Evolutionary conservation across 257 asterid species (phyloP).

Genomic region (Eustoma russellianum): DNA sequence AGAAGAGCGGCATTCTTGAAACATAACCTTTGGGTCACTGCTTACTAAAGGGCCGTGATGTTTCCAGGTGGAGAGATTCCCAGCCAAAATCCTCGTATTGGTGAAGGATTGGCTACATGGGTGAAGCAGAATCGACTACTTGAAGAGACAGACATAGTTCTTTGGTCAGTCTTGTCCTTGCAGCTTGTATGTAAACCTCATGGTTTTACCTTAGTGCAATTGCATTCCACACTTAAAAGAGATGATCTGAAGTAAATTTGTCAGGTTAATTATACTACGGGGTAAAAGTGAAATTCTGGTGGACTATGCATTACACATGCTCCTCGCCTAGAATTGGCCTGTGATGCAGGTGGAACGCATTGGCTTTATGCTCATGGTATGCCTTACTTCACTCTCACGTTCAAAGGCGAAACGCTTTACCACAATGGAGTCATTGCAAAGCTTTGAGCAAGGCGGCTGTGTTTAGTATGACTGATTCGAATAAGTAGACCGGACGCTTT

Average conservation of each 20-base stretch:
- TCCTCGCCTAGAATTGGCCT: slow-evolving; percentile 38
- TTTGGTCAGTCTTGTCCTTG: slow-evolving; percentile 23
- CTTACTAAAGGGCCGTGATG: slow-evolving; percentile 23
- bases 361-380: slow-evolving; percentile 34
- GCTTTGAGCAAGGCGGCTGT: too few species aligned
- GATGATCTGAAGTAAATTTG: too few species aligned
- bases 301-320: slow-evolving; percentile 16
- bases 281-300: too few species aligned
- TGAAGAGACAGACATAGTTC: slow-evolving; percentile 35
- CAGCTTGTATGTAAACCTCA: neutral
- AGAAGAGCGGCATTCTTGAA: too few species aligned
- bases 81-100: slow-evolving; percentile 34
- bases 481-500: too few species aligned
- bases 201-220: too few species aligned
- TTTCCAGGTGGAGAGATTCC: slow-evolving; percentile 41
- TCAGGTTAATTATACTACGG: too few species aligned
- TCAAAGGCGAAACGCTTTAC: too few species aligned
- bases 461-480: too few species aligned
- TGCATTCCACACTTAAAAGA: too few species aligned
- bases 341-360: slow-evolving; percentile 40
- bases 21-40: slow-evolving; percentile 7
- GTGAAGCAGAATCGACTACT: slow-evolving; percentile 27
- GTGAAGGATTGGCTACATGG: slow-evolving; percentile 38
- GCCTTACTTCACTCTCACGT: neutral
- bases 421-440: too few species aligned